Percentiles rank a stretch among this genome's conserved stretches.
phyloP scores from a whole-genome alignment of 106 monocot species.

The Apostasia shenzhenica region DNA sequence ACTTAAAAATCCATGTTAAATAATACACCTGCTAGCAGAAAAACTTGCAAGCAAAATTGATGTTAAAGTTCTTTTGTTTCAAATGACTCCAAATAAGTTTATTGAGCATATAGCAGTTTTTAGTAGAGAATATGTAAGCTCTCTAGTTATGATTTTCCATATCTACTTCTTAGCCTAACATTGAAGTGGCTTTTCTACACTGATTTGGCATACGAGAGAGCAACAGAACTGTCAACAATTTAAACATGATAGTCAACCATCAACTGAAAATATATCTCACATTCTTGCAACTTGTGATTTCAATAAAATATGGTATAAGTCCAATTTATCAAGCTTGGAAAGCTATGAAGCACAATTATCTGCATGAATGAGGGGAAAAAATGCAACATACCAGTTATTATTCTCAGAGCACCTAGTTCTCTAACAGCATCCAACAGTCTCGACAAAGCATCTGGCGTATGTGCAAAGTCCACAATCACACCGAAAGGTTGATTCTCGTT shows the following conservation, averaged over 20 bases:
- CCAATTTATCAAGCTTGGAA: neutral
- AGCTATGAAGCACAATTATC: neutral
- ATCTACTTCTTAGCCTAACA: neutral
- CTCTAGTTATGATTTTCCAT: neutral
- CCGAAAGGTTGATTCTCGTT: conserved; percentile 23
- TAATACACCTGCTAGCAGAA: no score
- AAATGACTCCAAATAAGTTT: neutral
- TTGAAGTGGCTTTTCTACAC: neutral
- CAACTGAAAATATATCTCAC: no score
- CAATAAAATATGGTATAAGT: no score
- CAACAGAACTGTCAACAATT: neutral
- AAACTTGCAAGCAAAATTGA: neutral
- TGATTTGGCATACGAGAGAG: neutral
- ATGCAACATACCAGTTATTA: conserved; percentile 32
- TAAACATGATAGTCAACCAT: neutral
- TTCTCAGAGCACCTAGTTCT: conserved; percentile 23
- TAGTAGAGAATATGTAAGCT: neutral
- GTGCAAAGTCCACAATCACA: conserved; percentile 29
- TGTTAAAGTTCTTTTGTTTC: neutral
- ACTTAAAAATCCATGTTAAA: no score
- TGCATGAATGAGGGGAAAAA: neutral
- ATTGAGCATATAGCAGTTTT: neutral
- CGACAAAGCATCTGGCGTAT: conserved; percentile 31
- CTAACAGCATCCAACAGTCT: conserved; percentile 30
- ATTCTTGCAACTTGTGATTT: no score